Base-by-base conservation (phyloP, 495 filamentous ascomycete species). In the Neurospora intermedia region DNA sequence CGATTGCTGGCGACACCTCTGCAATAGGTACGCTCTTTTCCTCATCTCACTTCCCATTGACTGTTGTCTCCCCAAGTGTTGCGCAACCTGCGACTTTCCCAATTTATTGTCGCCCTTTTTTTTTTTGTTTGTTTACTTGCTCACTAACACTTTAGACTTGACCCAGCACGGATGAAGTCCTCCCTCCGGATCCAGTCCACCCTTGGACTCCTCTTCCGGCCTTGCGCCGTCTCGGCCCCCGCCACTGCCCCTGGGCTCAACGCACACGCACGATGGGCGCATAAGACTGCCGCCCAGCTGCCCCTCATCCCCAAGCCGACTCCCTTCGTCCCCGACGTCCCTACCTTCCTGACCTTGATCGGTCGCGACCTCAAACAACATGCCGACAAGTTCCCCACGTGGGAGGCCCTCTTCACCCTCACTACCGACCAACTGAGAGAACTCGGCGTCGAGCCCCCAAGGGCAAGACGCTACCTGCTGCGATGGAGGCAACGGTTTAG, bases 321-420 rank as follows among this genome's bases (percentile, higher is more conserved):
- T 10, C 90, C 92, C 13, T 93, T 95, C 77, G 89, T 98, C 69
- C 96, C 96, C 13, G 91, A 99, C 78, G 88, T 92, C 71, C 73
- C 86, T 73, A 97, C 94, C 69, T 98, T 99, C 84, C 92, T 99
- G 73, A 92, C 87, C 7, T 82, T 97, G 41, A 99, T 99, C 83
- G 96, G 96, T 78, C 96, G 96, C 73, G 89, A 89, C 75, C 88
- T 97, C 76, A 88, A 86, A 70, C 88, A 92, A 75, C 93, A 98
- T 82, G 88, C 90, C 13, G 82, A 89, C 78, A 93, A 98, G 80
- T 91, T 99, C 74, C 88, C 91, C 6, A 90, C 90, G 40, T 99
- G 96, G 96, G 92, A 94, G 35, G 87, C 91, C 9, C 87, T 99
- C 31, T 99, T 99, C 85, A 86, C 88, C 18, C 82, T 94, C 69